Evolutionary conservation across 148 eudicot species (phyloP), one percentile per base, ranked within the genome.

Genomic region (Heliosperma pusillum): DNA sequence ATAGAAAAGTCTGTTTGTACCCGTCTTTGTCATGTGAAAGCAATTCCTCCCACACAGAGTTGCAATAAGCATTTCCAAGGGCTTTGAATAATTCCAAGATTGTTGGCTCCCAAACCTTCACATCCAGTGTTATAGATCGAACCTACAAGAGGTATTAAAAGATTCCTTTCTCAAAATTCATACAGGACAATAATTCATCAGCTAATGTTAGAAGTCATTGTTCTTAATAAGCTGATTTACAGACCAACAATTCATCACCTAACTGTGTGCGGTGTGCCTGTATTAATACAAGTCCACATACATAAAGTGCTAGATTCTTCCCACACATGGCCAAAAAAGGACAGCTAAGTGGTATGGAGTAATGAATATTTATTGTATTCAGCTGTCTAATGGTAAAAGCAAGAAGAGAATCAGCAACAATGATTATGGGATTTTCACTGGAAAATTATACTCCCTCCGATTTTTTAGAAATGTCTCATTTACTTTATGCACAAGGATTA

Each of bases 41-140:
- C 78, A 76, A 76, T 77, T 85, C 89, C 85, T 93, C 98, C 98
- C 98, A 93, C 55, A 93, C 86, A 68, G 94, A 89, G 79, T 93
- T 93, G 82, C 91, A 89, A 73, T 84, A 93, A 63, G 81, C 72
- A 74, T 93, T 93, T 22, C 98, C 98, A 68, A 93, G 88, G 62
- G 78, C 87, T 73, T 77, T 79, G 74, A 93, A 91, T 61, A 93
- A 76, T 63, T 91, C 91, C 83, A 93, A 80, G 65, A 93, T 76
- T 24, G 91, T 84, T 33, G 89, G 88, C 80, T 93, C 98, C 98
- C 98, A 93, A 66, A 91, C 98, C 87, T 79, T 93, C 76, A 93
- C 98, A 78, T 93, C 98, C 76, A 91, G 83, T 69, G 88, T 93
- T 71, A 93, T 85, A 57, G 98, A 93, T 75, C 98, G 89, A 62